phyloP scores from a whole-genome alignment of 176 grass and related monocot genomes.

The Hyparrhenia diplandra region DNA sequence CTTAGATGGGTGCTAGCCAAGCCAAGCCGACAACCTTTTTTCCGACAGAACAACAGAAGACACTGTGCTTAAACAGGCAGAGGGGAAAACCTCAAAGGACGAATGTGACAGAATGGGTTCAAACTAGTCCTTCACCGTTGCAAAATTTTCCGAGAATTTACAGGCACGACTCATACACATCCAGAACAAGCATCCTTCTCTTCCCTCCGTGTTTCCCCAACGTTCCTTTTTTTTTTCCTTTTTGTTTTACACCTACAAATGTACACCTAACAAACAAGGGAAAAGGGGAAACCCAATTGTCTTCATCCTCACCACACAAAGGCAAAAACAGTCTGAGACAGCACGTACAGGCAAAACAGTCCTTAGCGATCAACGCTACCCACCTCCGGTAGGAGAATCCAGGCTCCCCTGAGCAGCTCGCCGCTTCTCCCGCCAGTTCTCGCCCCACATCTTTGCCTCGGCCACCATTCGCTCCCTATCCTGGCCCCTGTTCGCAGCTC shows the following conservation, averaged over 20 bases:
- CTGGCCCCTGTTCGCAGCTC: too few species aligned
- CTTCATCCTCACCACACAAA: background rate
- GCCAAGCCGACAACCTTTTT: background rate
- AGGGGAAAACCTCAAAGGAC: background rate
- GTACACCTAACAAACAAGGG: constrained; percentile 30
- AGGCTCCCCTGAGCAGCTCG: constrained; percentile 34
- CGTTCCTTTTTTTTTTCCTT: background rate
- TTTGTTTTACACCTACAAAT: constrained; percentile 31
- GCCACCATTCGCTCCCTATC: constrained; percentile 42
- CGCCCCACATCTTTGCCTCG: constrained; percentile 92
- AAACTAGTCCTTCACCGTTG: background rate
- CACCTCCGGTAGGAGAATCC: constrained; percentile 31
- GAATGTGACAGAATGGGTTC: background rate
- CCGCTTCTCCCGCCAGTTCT: constrained; percentile 80
- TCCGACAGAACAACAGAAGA: too few species aligned
- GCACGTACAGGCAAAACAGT: background rate
- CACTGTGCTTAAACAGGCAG: too few species aligned
- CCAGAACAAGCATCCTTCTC: constrained; percentile 29
- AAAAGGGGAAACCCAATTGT: background rate
- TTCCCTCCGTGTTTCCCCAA: background rate
- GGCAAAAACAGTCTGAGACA: constrained; percentile 8
- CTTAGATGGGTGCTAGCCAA: too few species aligned
- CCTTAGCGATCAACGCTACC: background rate
- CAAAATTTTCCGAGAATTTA: constrained; percentile 63
- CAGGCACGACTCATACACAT: constrained; percentile 26